phyloP scores from a whole-genome alignment of 2,329 filamentous ascomycete genomes.

The Talaromyces sp. region DNA sequence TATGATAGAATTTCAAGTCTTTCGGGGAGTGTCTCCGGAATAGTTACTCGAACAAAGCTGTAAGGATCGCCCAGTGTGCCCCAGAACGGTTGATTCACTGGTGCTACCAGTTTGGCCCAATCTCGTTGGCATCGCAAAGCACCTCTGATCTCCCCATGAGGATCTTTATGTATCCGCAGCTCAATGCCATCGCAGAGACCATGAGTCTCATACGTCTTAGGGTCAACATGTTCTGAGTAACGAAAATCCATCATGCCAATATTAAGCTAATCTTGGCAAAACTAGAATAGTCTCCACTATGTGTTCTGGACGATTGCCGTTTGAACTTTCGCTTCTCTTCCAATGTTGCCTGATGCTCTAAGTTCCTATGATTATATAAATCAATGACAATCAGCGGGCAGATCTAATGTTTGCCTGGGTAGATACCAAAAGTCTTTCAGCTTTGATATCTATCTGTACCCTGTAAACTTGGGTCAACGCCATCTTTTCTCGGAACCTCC shows the following conservation, averaged over 20 bases:
- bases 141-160: constrained; percentile 28
- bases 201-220: constrained; percentile 25
- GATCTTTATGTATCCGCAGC: constrained; percentile 25
- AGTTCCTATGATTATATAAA: background rate
- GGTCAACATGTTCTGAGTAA: constrained; percentile 28
- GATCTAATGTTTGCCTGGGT: background rate
- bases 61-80: constrained; percentile 27
- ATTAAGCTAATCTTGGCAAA: background rate
- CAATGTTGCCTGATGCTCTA: background rate
- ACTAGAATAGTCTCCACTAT: background rate
- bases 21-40: constrained; percentile 41
- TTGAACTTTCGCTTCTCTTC: background rate
- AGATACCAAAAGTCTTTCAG: background rate
- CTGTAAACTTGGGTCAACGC: background rate
- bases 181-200: constrained; percentile 28
- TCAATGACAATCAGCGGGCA: background rate
- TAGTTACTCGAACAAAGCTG: constrained; percentile 31
- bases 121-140: constrained; percentile 35
- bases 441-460: background rate
- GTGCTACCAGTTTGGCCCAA: constrained; percentile 32
- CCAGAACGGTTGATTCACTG: constrained; percentile 25
- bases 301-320: background rate
- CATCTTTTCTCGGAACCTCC: background rate
- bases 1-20: constrained; percentile 40
- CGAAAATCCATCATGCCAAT: constrained; percentile 22